These are phyloP conservation scores for Globisporangium lucens DNA, from an alignment of 352 stramenopile species.

Conservation along the genomic window DNA sequence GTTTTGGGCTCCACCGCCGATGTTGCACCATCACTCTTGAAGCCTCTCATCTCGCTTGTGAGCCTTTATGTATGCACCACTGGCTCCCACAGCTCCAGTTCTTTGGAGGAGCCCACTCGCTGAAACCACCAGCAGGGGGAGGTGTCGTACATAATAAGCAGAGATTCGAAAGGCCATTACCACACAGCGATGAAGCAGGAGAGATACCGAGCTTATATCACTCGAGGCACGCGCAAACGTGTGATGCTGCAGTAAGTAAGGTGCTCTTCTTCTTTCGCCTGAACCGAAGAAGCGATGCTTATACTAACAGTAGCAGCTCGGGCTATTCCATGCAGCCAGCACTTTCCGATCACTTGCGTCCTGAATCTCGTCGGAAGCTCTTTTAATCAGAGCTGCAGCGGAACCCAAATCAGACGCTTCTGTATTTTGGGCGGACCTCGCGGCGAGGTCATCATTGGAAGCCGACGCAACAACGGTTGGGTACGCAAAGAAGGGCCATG, in stretches of 20 bases:
- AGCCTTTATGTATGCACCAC: neutral
- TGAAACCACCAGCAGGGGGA: neutral
- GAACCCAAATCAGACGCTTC: slow-evolving; percentile 15
- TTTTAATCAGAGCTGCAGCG: neutral
- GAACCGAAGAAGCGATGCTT: neutral
- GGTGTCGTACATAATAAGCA: too few relatives aligned
- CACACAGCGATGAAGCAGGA: neutral
- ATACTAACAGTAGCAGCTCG: neutral
- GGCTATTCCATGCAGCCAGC: too few relatives aligned
- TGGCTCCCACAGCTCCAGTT: neutral
- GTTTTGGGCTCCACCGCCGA: slow-evolving; percentile 1
- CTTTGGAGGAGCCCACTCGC: neutral
- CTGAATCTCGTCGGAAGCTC: neutral
- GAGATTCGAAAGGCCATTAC: slow-evolving; percentile 6
- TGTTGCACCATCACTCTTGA: slow-evolving; percentile 2
- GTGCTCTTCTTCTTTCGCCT: neutral
- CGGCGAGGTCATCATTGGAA: neutral
- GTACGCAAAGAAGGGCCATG: neutral
- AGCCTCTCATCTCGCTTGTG: slow-evolving; percentile 5
- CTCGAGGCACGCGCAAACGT: neutral
- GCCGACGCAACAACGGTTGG: neutral
- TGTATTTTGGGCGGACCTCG: slow-evolving; percentile 18
- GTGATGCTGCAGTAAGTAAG: neutral
- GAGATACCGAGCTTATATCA: neutral
- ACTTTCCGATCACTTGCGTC: too few relatives aligned